Conservation (phyloP, 2,329 filamentous ascomycete genomes). For the Neopestalotiopsis rosae region DNA sequence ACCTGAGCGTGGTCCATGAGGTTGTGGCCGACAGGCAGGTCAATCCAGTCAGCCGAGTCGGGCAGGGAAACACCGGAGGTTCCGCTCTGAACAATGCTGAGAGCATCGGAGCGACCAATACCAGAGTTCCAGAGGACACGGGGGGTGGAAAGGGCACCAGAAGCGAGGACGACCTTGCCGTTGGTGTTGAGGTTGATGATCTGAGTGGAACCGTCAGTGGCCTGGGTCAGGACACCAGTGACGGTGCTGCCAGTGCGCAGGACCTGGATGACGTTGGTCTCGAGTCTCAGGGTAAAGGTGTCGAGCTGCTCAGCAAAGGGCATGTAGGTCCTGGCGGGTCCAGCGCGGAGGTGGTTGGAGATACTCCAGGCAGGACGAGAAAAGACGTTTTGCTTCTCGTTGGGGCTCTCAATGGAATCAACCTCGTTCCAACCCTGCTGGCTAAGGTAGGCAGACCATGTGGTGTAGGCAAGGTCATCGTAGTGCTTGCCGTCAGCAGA, state of each 20-base stretch:
- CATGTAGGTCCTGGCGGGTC: conserved; percentile 12
- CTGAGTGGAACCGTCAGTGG: background rate
- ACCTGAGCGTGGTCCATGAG: conserved; percentile 6
- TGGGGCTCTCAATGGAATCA: conserved; percentile 12
- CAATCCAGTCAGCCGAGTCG: conserved; percentile 8
- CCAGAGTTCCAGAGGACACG: conserved; percentile 16
- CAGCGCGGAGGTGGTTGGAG: conserved; percentile 13
- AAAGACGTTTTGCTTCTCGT: conserved; percentile 11
- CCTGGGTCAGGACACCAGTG: conserved; percentile 11
- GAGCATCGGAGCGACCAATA: conserved; percentile 14
- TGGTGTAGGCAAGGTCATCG: conserved; percentile 10
- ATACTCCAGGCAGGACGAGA: conserved; percentile 13
- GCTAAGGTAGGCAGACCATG: conserved; percentile 5
- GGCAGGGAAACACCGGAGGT: conserved; percentile 6
- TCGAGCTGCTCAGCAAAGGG: conserved; percentile 13
- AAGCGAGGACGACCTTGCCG: conserved; percentile 15
- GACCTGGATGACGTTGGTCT: conserved; percentile 13
- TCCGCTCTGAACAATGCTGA: conserved; percentile 9
- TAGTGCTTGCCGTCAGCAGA: conserved; percentile 11
- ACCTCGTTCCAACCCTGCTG: background rate
- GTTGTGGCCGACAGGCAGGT: conserved; percentile 13
- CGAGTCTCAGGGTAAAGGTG: conserved; percentile 6
- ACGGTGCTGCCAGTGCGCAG: conserved; percentile 12
- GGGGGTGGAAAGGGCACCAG: conserved; percentile 12
- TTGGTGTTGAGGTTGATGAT: conserved; percentile 15